phyloP scores from a whole-genome alignment of 192 early-diverging fungal species.

The Rhizophagus sp. region DNA sequence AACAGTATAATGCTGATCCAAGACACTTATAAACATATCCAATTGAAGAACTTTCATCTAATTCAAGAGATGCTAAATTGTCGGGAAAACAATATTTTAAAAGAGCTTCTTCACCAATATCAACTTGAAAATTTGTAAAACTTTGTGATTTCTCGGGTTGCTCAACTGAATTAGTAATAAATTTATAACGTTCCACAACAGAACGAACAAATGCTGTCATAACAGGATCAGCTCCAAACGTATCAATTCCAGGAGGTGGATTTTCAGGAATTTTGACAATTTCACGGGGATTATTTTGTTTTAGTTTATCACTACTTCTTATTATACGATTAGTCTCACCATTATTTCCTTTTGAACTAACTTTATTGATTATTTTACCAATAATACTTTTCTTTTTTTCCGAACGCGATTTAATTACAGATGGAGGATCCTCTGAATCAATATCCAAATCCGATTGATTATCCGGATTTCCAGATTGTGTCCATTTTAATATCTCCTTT shows the following conservation, averaged over 20 bases:
- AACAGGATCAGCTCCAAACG: slow-evolving; percentile 37
- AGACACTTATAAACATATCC: slow-evolving; percentile 60
- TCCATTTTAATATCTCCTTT: slow-evolving; percentile 17
- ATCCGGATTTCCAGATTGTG: slow-evolving; percentile 34
- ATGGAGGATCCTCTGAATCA: background rate
- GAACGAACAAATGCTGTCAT: background rate
- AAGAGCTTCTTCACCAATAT: slow-evolving; percentile 32
- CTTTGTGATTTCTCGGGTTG: background rate
- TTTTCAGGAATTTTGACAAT: slow-evolving; percentile 11
- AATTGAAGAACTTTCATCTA: slow-evolving; percentile 41
- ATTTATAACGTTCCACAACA: slow-evolving; percentile 25
- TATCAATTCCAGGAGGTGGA: slow-evolving; percentile 21
- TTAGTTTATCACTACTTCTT: background rate
- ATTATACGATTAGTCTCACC: background rate
- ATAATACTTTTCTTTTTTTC: background rate
- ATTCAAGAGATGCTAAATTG: slow-evolving; percentile 36
- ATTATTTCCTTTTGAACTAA: background rate
- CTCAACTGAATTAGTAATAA: background rate
- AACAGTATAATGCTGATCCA: slow-evolving; percentile 41
- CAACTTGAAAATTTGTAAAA: slow-evolving; percentile 27
- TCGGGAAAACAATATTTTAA: slow-evolving; percentile 38
- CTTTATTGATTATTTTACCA: slow-evolving; percentile 6
- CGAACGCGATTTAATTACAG: background rate
- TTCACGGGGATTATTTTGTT: background rate
- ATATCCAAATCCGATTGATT: slow-evolving; percentile 35